A percentile compares a stretch with the other conserved stretches of the same genome.
Evolutionary conservation across 163 green algal species (phyloP).

Genomic region (Coccomyxa subellipsoidea): DNA sequence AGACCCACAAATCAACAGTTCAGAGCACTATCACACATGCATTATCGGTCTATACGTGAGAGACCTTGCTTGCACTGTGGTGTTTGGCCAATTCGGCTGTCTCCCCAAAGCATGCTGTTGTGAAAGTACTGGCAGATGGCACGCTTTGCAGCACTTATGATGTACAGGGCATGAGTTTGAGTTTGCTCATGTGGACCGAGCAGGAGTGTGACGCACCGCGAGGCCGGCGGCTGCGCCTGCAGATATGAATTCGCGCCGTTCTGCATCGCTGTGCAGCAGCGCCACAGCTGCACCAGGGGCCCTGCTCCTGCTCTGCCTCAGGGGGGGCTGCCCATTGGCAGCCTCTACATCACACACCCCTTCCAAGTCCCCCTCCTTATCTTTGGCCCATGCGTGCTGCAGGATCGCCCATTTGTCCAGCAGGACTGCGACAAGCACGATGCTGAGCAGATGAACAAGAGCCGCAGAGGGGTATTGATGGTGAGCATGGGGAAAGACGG

Average conservation of each 20-base stretch:
- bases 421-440: slow-evolving; percentile 1
- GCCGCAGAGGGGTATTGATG: background rate
- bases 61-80: no score
- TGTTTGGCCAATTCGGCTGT: no score
- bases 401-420: slow-evolving; percentile 35
- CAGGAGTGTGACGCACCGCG: slow-evolving; percentile 29
- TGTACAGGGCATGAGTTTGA: no score
- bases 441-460: background rate
- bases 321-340: background rate
- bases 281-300: background rate
- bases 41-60: no score
- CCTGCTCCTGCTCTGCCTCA: background rate
- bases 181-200: no score
- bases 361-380: background rate
- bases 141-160: no score
- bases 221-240: slow-evolving; percentile 83
- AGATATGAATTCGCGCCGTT: slow-evolving; percentile 85
- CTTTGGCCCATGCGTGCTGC: slow-evolving; percentile 12
- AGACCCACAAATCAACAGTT: no score
- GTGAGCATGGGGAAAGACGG: no score
- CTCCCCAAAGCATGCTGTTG: no score
- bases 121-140: no score
- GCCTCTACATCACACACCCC: background rate
- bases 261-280: slow-evolving; percentile 40
- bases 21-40: no score